Evolutionary conservation across 805 yeast species (phyloP).

Genomic region (Ogataea ganodermae): DNA sequence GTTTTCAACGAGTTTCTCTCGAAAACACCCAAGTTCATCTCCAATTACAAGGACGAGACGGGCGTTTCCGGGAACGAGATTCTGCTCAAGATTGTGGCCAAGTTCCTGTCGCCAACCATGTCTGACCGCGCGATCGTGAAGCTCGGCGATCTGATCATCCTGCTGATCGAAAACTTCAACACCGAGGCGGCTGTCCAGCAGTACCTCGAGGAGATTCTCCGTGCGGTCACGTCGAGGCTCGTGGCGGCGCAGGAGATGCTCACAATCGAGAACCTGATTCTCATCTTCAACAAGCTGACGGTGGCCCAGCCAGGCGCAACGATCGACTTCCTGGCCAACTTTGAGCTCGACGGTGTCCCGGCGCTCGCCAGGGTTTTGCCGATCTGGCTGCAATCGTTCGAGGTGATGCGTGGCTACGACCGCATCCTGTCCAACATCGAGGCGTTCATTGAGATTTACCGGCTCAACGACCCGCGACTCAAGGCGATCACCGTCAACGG

Average conservation of each 20-base stretch:
- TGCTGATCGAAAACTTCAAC: conserved; percentile 34
- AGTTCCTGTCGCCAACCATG: conserved; percentile 67
- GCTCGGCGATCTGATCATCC: conserved; percentile 54
- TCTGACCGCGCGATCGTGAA: conserved; percentile 83
- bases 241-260: conserved; percentile 65
- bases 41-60: conserved; percentile 36
- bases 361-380: conserved; percentile 63
- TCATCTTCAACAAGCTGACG: conserved; percentile 75
- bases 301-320: conserved; percentile 62
- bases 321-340: conserved; percentile 56
- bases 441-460: conserved; percentile 70
- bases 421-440: conserved; percentile 65
- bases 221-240: conserved; percentile 72
- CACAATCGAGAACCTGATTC: conserved; percentile 73
- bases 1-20: conserved; percentile 63
- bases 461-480: conserved; percentile 56
- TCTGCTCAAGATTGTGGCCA: conserved; percentile 64
- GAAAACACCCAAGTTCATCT: conserved; percentile 39
- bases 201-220: conserved; percentile 58
- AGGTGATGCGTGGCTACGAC: conserved; percentile 75
- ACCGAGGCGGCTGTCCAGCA: conserved; percentile 40
- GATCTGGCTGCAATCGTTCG: conserved; percentile 84
- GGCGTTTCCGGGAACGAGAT: conserved; percentile 52
- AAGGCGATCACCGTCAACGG: conserved; percentile 66
- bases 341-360: conserved; percentile 33